Base-by-base conservation (phyloP, 257 asterid genomes). In the Nicotiana attenuata region DNA sequence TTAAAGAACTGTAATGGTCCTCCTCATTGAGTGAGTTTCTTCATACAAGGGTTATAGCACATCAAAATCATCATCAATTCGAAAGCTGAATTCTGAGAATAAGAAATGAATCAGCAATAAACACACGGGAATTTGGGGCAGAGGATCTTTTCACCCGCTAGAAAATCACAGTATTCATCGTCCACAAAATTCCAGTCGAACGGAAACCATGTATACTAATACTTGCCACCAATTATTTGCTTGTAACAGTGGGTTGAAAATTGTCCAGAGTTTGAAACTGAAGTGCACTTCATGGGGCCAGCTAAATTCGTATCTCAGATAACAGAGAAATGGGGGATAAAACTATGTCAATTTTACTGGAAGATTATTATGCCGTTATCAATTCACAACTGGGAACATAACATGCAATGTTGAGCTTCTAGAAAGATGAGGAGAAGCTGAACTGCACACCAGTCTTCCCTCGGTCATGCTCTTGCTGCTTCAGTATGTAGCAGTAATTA, bases 371-470 rank as follows among this genome's bases (percentile, higher is more conserved):
- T 71, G 78, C 35, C 14, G 2, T 19, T n/a, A 45, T 71, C 59
- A 71, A 41, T 71, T 71, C 78, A 26, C 45, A 57, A 57, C 22
- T 22, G 24, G 24, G 38, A 45, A 47, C 45, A 75, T n/a, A 24
- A 75, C 45, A 17, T 50, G 80, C 16, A 24, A 24, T 24, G 80
- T 75, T 50, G 80, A 77, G 67, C 35, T 68, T 73, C 89, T 87
- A 95, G 31, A 65, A 86, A 33, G 97, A 91, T 28, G 97, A 89
- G 77, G 99, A 92, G 92, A 96, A 96, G 95, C 91, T 87, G 86
- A 96, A 96, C 80, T 94, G 99, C 80, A 96, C 73, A n/a, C 99
- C 99, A 52, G 90, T 90, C 91, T 86, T 92, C 85, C 95, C 99
- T 24, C 86, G 92, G 78, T 95, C 99, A 28, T 89, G 92, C 84